A percentile compares a stretch with the other conserved stretches of the same genome.
phyloP scores from a whole-genome alignment of 2,329 filamentous ascomycete species.

The Pleoardoris graminearum region DNA sequence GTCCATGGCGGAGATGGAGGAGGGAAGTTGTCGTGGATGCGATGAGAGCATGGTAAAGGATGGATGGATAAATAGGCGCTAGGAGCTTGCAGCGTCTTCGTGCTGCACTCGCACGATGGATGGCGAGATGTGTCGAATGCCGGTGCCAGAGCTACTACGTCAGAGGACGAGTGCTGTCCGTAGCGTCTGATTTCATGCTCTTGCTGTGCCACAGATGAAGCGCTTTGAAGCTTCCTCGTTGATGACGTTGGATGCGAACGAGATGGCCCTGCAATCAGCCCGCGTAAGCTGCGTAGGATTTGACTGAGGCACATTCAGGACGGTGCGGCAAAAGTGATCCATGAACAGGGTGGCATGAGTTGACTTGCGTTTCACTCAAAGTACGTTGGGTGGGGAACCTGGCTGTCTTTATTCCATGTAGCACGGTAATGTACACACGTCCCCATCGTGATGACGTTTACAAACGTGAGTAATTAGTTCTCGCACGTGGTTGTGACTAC shows the following conservation, averaged over 20 bases:
- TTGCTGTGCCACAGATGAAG: too few relatives aligned
- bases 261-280: too few relatives aligned
- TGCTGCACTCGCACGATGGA: neutral
- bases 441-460: slow-evolving; percentile 2
- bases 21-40: neutral
- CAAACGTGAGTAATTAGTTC: neutral
- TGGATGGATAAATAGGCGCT: neutral
- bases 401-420: neutral
- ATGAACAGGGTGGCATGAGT: neutral
- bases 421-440: neutral
- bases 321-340: neutral
- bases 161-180: neutral
- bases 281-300: too few relatives aligned
- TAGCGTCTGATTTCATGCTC: too few relatives aligned
- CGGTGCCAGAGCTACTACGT: neutral
- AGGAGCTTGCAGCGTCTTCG: neutral
- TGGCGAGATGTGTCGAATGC: neutral
- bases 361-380: slow-evolving; percentile 3
- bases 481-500: neutral
- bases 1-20: neutral
- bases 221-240: too few relatives aligned
- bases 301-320: neutral
- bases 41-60: neutral
- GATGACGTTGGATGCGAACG: too few relatives aligned
- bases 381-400: neutral